Evolutionary conservation across 2,329 filamentous ascomycete genomes (phyloP).

Genomic region (Metarhizium anisopliae): DNA sequence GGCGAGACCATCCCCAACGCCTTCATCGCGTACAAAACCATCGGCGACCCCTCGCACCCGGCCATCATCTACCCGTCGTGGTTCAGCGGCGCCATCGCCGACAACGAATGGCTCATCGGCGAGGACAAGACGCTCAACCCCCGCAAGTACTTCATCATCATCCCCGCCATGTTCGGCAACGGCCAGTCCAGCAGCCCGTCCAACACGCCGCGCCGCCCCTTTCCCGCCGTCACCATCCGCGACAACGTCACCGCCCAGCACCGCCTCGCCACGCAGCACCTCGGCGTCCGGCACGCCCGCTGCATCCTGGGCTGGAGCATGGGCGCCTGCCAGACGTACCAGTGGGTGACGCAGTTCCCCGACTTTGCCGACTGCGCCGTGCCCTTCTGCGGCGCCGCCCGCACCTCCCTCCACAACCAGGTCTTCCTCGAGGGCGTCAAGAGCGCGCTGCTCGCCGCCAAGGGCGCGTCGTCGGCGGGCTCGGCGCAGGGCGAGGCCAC

Average conservation of each 20-base stretch:
- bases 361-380: constrained; percentile 36
- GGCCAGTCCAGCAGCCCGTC: constrained; percentile 45
- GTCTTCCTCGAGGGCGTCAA: constrained; percentile 47
- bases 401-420: constrained; percentile 42
- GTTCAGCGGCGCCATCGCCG: constrained; percentile 54
- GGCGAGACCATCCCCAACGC: constrained; percentile 55
- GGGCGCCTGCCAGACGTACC: constrained; percentile 45
- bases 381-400: constrained; percentile 40
- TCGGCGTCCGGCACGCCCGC: constrained; percentile 33
- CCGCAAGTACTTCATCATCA: constrained; percentile 37
- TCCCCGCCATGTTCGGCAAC: constrained; percentile 43
- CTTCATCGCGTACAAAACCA: constrained; percentile 68
- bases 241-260: constrained; percentile 45
- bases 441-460: constrained; percentile 33
- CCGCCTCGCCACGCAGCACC: constrained; percentile 27
- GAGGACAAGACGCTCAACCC: constrained; percentile 56
- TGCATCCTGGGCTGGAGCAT: constrained; percentile 47
- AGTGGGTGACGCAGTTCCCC: constrained; percentile 40
- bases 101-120: constrained; percentile 70
- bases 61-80: constrained; percentile 70
- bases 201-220: constrained; percentile 28
- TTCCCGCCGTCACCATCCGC: constrained; percentile 35
- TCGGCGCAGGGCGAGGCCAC: constrained; percentile 21
- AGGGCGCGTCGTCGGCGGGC: constrained; percentile 41
- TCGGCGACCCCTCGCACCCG: constrained; percentile 52